These are phyloP conservation scores for Backusella mclennaniae DNA, from an alignment of 192 early-diverging fungal genomes.

Conservation along the genomic window DNA sequence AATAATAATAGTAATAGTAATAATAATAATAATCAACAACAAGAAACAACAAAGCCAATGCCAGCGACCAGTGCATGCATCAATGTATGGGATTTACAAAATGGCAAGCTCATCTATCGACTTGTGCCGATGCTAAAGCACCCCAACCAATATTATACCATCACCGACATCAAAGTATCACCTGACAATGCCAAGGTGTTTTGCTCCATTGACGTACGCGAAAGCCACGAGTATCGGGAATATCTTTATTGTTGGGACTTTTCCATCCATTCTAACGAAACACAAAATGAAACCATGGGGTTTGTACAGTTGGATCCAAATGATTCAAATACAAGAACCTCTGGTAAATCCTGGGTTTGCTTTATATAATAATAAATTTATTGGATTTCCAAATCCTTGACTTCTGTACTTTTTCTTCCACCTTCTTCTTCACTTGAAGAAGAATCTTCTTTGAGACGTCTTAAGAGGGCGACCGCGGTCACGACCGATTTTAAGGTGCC, in stretches of 20 bases:
- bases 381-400: neutral
- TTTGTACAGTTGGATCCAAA: neutral
- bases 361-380: slow-evolving; percentile 16
- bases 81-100: slow-evolving; percentile 50
- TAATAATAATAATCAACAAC: neutral
- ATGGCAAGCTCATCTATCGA: slow-evolving; percentile 38
- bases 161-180: slow-evolving; percentile 26
- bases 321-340: neutral
- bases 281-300: neutral
- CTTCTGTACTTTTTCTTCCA: slow-evolving; percentile 5
- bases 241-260: slow-evolving; percentile 29
- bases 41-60: neutral
- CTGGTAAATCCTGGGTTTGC: slow-evolving; percentile 17
- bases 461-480: slow-evolving; percentile 23
- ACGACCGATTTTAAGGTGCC: slow-evolving; percentile 22
- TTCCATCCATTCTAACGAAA: neutral
- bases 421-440: slow-evolving; percentile 13
- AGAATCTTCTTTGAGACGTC: neutral
- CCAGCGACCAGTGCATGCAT: slow-evolving; percentile 37
- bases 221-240: neutral
- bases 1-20: neutral
- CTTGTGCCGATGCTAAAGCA: slow-evolving; percentile 28
- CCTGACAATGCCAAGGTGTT: slow-evolving; percentile 22
- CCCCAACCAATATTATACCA: neutral
- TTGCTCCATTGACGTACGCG: slow-evolving; percentile 19